Evolutionary conservation across 768 basidiomycete genomes (phyloP).

Genomic region (Russula vinacea): DNA sequence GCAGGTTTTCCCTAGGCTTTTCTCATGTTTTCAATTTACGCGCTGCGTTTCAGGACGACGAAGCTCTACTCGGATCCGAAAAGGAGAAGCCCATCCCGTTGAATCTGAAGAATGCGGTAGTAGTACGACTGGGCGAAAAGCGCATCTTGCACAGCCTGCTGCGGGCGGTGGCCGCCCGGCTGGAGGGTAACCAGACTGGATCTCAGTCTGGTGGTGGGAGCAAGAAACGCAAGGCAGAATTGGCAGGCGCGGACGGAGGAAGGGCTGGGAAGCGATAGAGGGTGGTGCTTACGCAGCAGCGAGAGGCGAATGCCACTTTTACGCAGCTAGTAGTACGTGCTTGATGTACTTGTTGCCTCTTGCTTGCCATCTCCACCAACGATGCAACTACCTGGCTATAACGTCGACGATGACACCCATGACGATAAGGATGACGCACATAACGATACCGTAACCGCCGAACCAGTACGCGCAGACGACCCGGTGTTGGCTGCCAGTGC

Average conservation of each 20-base stretch:
- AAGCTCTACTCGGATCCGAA: conserved; percentile 38
- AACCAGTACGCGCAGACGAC: conserved; percentile 4
- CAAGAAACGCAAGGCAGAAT: conserved; percentile 21
- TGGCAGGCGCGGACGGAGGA: background rate
- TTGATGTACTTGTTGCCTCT: background rate
- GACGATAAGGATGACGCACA: conserved; percentile 7
- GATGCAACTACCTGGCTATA: conserved; percentile 21
- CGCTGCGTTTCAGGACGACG: conserved; percentile 47
- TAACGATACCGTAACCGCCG: background rate
- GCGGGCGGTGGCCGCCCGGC: background rate
- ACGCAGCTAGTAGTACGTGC: background rate
- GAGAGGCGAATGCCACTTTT: background rate
- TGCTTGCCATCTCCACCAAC: background rate
- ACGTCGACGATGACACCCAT: conserved; percentile 19
- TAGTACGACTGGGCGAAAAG: conserved; percentile 82
- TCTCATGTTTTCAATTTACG: background rate
- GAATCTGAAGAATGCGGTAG: conserved; percentile 58
- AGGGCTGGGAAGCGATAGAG: conserved; percentile 7
- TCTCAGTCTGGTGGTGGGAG: background rate
- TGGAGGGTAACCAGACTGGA: background rate
- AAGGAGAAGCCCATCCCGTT: conserved; percentile 34
- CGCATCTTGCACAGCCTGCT: conserved; percentile 46
- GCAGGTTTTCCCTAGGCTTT: conserved; percentile 40
- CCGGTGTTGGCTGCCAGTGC: background rate
- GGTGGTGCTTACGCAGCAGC: background rate